Evolutionary conservation across 805 yeast genomes (phyloP), one percentile per base, ranked within the genome.

Genomic region (Barnettozyma californica): DNA sequence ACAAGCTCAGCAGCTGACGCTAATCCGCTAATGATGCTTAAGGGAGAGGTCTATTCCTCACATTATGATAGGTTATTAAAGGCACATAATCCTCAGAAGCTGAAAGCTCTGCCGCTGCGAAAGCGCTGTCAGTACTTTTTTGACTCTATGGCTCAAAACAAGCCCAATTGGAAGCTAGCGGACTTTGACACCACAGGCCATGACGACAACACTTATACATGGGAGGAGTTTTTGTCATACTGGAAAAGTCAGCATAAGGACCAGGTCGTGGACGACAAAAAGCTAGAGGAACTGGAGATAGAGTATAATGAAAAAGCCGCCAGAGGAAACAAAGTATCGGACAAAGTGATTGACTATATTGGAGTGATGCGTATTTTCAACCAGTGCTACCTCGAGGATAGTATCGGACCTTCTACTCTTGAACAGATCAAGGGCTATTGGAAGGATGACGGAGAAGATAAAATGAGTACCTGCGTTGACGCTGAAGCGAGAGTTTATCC

Each of bases 401-500:
- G 34, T 16, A 40, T 5, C 29, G 46, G 38, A 19, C 19, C 44
- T 14, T 41, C 46, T 31, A 41, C 16, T 9, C 25, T 35, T 33
- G 19, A 48, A 25, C 43, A 43, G 20, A 20, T 43, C 45, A 46
- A 41, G 26, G 25, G 26, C 5, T 43, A 41, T 21, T 43, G 21
- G 43, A 41, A 43, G n/a, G 48, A 51, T 16, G 54, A 49, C 26
- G 48, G 31, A 16, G 19, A 23, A 19, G n/a, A 27, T 4, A 29
- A 34, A 20, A 43, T 43, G 18, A 45, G 47, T 31, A 9, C 45
- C 10, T 57, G 60, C 40, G 20, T 51, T 2, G 64, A 61, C 43
- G 47, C 66, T 1, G 72, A 71, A 45, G 26, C 50, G 1, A 58
- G 68, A 33, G 48, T 69, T 8, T 69, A 67, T 51, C 75, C 75